Base-by-base conservation (phyloP, 2,329 filamentous ascomycete genomes). In the Aspergillus flavus region DNA sequence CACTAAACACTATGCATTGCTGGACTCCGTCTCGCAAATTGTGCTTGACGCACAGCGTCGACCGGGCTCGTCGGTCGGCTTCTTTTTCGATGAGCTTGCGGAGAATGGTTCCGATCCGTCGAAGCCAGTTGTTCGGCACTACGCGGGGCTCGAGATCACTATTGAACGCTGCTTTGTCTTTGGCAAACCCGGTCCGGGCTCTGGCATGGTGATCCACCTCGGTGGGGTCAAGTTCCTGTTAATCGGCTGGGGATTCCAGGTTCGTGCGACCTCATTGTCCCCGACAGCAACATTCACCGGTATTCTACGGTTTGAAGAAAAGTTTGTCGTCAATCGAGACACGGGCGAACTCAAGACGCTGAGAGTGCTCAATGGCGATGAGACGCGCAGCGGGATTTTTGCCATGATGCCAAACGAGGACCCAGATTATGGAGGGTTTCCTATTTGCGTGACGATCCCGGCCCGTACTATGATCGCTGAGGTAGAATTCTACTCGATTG, bases 381-480 rank as follows among this genome's bases (percentile, higher is more conserved):
- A 84, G 74, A 83, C 80, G 6, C 68, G 79, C 28, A 81, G 80
- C 66, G 84, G 84, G 1, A 73, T 75, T 54, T 82, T 79, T 55
- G 69, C 79, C 21, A 83, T 86, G 66, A 87, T 87, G 85, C 85
- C 83, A 0, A 84, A 81, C 62, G 82, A 85, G 39, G 78, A 85
- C 39, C 84, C 84, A 0, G 84, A 86, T 64, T 86, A 86, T 69
- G 85, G 84, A 1, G 83, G 82, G 0, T 86, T 86, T 62, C 84
- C 84, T 0, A 86, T 86, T 36, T 80, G 80, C 30, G 80, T 87
- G 1, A 86, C 84, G 0, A 82, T 86, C 36, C 84, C 84, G 1
- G 82, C 83, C 7, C 30, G n/a, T 11, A 53, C 50, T 5, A 34
- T 53, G 50, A 53, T 53, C 26, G 50, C 50, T 0, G 50, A 53